A percentile compares a stretch with the other conserved stretches of the same genome.
Evolutionary conservation across 2,329 filamentous ascomycete species (phyloP).

Genomic region (Aphanoascus verrucosus): DNA sequence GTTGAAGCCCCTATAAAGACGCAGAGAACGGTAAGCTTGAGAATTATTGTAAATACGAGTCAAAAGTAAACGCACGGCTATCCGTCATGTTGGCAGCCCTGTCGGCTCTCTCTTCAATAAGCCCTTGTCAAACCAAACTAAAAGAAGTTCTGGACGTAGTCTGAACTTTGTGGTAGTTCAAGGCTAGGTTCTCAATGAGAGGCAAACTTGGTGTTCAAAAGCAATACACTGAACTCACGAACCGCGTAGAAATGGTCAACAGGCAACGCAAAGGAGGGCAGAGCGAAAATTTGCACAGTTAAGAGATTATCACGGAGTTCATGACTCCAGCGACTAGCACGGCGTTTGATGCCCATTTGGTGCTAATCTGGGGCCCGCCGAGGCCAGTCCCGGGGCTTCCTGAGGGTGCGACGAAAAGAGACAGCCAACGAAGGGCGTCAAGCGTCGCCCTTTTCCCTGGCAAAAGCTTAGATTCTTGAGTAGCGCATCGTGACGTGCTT

Average conservation of each 20-base stretch:
- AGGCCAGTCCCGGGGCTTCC: background rate
- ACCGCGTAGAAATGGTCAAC: too few species aligned
- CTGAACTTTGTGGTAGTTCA: too few species aligned
- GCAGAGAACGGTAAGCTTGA: background rate
- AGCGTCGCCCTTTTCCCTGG: constrained; percentile 4
- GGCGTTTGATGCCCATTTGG: too few species aligned
- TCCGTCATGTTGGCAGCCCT: background rate
- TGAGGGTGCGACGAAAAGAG: background rate
- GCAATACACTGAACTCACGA: too few species aligned
- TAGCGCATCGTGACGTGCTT: background rate
- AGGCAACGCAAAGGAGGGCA: too few species aligned
- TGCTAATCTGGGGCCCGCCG: background rate
- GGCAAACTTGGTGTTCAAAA: too few species aligned
- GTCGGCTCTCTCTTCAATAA: background rate
- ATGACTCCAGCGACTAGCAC: too few species aligned
- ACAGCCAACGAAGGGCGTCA: background rate
- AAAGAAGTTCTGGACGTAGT: too few species aligned
- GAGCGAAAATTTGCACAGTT: too few species aligned
- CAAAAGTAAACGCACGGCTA: background rate
- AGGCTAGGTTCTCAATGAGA: too few species aligned
- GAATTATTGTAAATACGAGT: background rate
- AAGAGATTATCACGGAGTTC: too few species aligned
- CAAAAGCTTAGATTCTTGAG: constrained; percentile 3
- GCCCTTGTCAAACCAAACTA: too few species aligned
- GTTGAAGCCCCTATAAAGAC: constrained; percentile 7